A percentile compares a stretch with the other conserved stretches of the same genome.
Evolutionary conservation across 2,329 filamentous ascomycete species (phyloP).

Genomic region (Hypomyces perniciosus): DNA sequence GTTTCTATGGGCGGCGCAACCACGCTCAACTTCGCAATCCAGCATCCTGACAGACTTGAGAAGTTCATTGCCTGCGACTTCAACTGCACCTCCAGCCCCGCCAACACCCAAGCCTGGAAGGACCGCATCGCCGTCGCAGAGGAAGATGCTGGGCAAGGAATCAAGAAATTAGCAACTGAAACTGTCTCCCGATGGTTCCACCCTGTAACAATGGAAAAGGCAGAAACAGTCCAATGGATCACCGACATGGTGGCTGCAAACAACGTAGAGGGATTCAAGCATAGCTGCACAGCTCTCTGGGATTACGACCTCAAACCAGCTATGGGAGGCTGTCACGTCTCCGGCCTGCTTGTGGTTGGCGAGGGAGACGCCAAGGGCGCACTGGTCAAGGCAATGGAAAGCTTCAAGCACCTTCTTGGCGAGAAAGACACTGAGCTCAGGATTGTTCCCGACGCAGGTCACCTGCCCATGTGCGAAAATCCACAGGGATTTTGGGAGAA

Average conservation of each 20-base stretch:
- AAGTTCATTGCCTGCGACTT: conserved; percentile 73
- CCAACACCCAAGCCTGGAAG: conserved; percentile 74
- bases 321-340: conserved; percentile 49
- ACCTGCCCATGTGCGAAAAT: conserved; percentile 79
- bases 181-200: conserved; percentile 81
- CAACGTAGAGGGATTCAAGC: conserved; percentile 61
- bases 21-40: conserved; percentile 64
- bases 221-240: conserved; percentile 48
- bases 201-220: conserved; percentile 41
- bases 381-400: conserved; percentile 72
- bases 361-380: conserved; percentile 64
- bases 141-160: conserved; percentile 49
- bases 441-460: conserved; percentile 64
- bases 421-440: conserved; percentile 51
- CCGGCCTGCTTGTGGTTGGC: conserved; percentile 65
- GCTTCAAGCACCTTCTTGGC: conserved; percentile 57
- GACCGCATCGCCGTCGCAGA: conserved; percentile 67
- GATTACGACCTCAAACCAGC: conserved; percentile 59
- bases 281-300: conserved; percentile 64
- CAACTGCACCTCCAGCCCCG: conserved; percentile 63
- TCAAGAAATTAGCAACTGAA: conserved; percentile 59
- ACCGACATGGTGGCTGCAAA: conserved; percentile 65
- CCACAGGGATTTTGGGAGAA: conserved; percentile 61
- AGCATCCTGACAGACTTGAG: conserved; percentile 51
- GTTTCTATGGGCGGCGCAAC: conserved; percentile 80